Percentiles rank a stretch among this genome's conserved stretches.
Evolutionary conservation across 345 rosid genomes (phyloP).

Genomic region (Chamaenerion angustifolium): DNA sequence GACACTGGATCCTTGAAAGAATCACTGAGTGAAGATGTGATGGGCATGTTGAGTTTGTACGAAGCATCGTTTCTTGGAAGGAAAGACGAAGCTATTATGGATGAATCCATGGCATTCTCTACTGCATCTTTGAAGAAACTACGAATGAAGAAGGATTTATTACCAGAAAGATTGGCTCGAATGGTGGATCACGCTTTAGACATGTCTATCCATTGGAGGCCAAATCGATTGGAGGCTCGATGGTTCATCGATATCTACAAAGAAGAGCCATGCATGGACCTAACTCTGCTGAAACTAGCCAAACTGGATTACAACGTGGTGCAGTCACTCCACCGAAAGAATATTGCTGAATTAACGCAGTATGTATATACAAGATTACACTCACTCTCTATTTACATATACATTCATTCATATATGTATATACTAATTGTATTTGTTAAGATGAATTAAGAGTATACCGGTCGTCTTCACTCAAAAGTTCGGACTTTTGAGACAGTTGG

Average conservation of each 20-base stretch:
- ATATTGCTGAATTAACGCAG: neutral
- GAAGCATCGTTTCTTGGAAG: constrained; percentile 14
- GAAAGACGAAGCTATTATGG: constrained; percentile 7
- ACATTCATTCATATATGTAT: too few relatives aligned
- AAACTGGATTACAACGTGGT: constrained; percentile 4
- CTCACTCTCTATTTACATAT: too few relatives aligned
- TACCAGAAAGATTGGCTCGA: neutral
- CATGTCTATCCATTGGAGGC: constrained; percentile 12
- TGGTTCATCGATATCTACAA: constrained; percentile 11
- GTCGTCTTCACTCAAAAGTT: too few relatives aligned
- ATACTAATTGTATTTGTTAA: neutral
- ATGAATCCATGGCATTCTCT: constrained; percentile 7
- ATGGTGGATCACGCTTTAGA: constrained; percentile 9
- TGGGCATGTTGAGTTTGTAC: constrained; percentile 15
- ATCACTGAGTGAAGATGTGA: constrained; percentile 5
- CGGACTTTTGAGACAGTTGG: too few relatives aligned
- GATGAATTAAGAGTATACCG: too few relatives aligned
- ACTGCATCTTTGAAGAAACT: neutral
- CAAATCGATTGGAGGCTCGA: constrained; percentile 10
- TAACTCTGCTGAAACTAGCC: constrained; percentile 1
- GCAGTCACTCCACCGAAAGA: neutral
- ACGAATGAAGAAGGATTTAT: neutral
- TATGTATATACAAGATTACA: neutral
- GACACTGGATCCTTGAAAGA: constrained; percentile 7
- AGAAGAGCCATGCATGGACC: constrained; percentile 5